Evolutionary conservation across 148 eudicot genomes (phyloP).

Genomic region (Diospyros kaki): DNA sequence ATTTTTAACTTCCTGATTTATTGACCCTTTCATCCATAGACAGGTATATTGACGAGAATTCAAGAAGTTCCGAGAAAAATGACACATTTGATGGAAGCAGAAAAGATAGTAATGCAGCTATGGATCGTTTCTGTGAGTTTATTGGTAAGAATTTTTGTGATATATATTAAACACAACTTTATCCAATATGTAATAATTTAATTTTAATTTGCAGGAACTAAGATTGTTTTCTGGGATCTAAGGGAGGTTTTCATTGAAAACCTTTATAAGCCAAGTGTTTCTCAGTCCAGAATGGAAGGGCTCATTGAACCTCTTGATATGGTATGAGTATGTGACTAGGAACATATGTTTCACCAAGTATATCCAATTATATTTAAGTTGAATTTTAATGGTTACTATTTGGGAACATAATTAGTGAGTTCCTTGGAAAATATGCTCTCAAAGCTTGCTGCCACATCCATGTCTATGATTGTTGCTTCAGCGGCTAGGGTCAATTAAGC

Average conservation of each 20-base stretch:
- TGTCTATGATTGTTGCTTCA: not conserved
- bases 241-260: slow-evolving; percentile 90
- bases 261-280: slow-evolving; percentile 81
- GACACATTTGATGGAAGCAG: slow-evolving; percentile 87
- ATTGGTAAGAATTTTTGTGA: slow-evolving; percentile 48
- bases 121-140: slow-evolving; percentile 87
- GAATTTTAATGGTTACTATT: not conserved
- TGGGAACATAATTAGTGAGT: not conserved
- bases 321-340: slow-evolving; percentile 40
- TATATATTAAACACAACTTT: slow-evolving; percentile 3
- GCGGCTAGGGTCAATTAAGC: not conserved
- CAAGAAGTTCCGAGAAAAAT: slow-evolving; percentile 49
- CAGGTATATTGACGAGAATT: slow-evolving; percentile 41
- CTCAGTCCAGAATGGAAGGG: slow-evolving; percentile 77
- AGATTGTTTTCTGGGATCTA: slow-evolving; percentile 89
- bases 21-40: slow-evolving; percentile 34
- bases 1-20: slow-evolving; percentile 2
- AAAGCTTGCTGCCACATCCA: not conserved
- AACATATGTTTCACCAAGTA: not conserved
- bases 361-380: not conserved
- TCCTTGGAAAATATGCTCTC: not conserved
- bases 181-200: slow-evolving; percentile 7
- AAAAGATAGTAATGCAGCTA: slow-evolving; percentile 93
- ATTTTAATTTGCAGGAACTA: slow-evolving; percentile 58
- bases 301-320: slow-evolving; percentile 84